Conservation (phyloP, 305 asterid species). For the Plantago lanceolata region DNA sequence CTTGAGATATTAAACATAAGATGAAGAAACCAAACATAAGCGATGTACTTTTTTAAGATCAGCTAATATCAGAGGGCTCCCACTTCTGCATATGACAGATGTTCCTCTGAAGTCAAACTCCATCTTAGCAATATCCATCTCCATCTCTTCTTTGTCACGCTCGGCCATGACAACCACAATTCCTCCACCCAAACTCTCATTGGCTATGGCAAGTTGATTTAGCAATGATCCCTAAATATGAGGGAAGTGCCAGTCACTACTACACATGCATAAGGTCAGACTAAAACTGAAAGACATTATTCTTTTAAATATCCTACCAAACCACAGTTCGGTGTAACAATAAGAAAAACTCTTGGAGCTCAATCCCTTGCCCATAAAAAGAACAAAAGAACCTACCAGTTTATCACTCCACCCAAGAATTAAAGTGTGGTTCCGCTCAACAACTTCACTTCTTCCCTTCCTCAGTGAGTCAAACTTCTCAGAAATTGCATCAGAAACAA, state of each 20-base stretch:
- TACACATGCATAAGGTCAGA: conserved; percentile 12
- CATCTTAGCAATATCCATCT: conserved; percentile 88
- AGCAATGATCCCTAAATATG: conserved; percentile 66
- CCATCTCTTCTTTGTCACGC: conserved; percentile 97
- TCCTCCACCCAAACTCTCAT: conserved; percentile 91
- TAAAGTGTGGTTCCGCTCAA: conserved; percentile 80
- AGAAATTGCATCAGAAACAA: conserved; percentile 87
- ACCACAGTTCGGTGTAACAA: background rate
- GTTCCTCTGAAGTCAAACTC: conserved; percentile 88
- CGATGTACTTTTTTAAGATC: conserved; percentile 71
- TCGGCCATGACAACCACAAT: conserved; percentile 89
- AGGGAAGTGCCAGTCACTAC: conserved; percentile 19
- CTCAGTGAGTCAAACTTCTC: conserved; percentile 91
- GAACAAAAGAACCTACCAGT: conserved; percentile 47
- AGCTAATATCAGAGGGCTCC: conserved; percentile 87
- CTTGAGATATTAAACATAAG: conserved; percentile 2
- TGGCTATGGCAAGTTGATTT: conserved; percentile 91
- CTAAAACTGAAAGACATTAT: conserved; percentile 5
- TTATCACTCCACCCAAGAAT: conserved; percentile 97
- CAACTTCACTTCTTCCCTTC: conserved; percentile 94
- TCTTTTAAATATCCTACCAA: background rate
- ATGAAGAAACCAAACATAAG: conserved; percentile 4
- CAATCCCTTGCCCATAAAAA: background rate
- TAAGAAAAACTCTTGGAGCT: background rate
- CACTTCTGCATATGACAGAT: conserved; percentile 87